phyloP scores from a whole-genome alignment of 2,329 filamentous ascomycete species.

The Diplocarpon mali region DNA sequence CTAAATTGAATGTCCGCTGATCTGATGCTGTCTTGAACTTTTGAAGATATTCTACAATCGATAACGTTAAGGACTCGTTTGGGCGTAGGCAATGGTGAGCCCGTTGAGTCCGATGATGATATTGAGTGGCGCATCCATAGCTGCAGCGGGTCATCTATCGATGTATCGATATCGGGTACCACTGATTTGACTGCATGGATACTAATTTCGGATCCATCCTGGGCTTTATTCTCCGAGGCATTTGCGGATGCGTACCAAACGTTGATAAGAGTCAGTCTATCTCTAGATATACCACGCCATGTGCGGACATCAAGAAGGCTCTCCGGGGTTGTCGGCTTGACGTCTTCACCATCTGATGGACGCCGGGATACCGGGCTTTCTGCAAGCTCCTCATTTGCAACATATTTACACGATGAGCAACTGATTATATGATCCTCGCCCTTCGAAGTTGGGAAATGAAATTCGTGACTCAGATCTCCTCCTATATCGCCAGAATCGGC shows the following conservation, averaged over 20 bases:
- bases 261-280: constrained; percentile 56
- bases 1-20: constrained; percentile 1
- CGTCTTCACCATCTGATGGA: background rate
- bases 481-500: constrained; percentile 97
- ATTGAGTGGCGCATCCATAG: constrained; percentile 35
- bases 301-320: constrained; percentile 25
- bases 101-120: background rate
- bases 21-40: constrained; percentile 6
- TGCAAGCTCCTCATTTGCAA: constrained; percentile 83
- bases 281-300: constrained; percentile 56
- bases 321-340: background rate
- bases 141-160: constrained; percentile 47
- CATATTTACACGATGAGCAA: constrained; percentile 63
- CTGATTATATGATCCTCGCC: constrained; percentile 80
- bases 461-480: constrained; percentile 86
- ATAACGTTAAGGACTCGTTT: constrained; percentile 29
- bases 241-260: constrained; percentile 38
- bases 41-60: constrained; percentile 27
- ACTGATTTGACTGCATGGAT: constrained; percentile 55
- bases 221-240: background rate
- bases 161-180: constrained; percentile 58
- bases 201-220: constrained; percentile 35
- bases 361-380: constrained; percentile 14
- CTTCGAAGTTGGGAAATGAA: constrained; percentile 67
- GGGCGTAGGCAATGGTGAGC: background rate